Percentiles rank a stretch among this genome's conserved stretches.
Conservation (phyloP, 2,329 filamentous ascomycete species). For the Alternaria gaisen region DNA sequence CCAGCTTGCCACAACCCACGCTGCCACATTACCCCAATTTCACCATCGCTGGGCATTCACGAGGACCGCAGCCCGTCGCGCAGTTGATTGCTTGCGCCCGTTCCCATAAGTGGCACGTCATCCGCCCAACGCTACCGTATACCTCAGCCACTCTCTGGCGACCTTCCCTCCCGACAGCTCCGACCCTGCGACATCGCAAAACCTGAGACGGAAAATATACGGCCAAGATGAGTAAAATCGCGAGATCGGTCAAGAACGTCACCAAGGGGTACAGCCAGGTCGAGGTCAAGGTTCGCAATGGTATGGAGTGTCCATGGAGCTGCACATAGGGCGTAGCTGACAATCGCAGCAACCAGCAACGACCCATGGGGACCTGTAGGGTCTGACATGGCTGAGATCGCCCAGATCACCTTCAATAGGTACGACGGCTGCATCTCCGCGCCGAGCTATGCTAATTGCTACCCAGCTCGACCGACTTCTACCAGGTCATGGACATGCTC, state of each 20-base stretch:
- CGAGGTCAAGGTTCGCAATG: constrained; percentile 84
- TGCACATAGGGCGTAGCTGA: constrained; percentile 24
- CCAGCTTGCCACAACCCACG: constrained; percentile 18
- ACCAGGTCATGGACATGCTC: constrained; percentile 99
- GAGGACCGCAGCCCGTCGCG: not conserved
- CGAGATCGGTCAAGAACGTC: constrained; percentile 97
- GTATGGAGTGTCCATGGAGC: constrained; percentile 20
- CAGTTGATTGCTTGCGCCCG: constrained; percentile 14
- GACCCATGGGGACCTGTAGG: constrained; percentile 98
- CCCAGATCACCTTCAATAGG: constrained; percentile 97
- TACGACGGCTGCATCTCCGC: constrained; percentile 59
- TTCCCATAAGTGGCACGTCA: constrained; percentile 18
- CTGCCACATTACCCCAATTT: constrained; percentile 6
- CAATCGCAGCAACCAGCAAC: constrained; percentile 86
- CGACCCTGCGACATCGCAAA: constrained; percentile 3
- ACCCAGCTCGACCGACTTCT: constrained; percentile 89
- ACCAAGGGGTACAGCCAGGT: constrained; percentile 97
- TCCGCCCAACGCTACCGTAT: constrained; percentile 13
- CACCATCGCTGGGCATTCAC: constrained; percentile 8
- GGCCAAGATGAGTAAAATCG: constrained; percentile 88
- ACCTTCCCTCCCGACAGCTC: constrained; percentile 17
- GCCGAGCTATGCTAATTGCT: constrained; percentile 36
- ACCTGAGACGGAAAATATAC: constrained; percentile 1
- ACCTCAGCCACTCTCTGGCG: constrained; percentile 20
- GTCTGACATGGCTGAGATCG: constrained; percentile 98